phyloP scores from a whole-genome alignment of 495 filamentous ascomycete genomes.

The Podospora pseudocomata region DNA sequence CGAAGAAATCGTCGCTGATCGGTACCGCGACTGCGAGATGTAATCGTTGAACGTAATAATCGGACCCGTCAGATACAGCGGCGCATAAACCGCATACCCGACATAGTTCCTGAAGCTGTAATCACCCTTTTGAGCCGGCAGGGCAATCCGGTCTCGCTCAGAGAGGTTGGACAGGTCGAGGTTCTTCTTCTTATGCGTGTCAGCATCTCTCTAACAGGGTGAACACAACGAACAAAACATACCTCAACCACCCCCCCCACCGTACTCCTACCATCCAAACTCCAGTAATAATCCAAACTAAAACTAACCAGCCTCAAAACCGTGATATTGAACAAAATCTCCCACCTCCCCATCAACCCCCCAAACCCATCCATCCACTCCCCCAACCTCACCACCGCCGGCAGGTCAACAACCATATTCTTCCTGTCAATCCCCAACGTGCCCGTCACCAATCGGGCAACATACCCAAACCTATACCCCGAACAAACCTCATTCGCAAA shows the following conservation, averaged over 20 bases:
- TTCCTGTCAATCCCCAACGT: constrained; percentile 30
- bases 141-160: constrained; percentile 77
- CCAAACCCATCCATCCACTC: constrained; percentile 68
- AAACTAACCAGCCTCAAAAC: constrained; percentile 89
- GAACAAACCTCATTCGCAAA: constrained; percentile 84
- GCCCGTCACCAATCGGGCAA: constrained; percentile 53
- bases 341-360: constrained; percentile 83
- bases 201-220: constrained; percentile 39
- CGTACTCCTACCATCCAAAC: constrained; percentile 55
- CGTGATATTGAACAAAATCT: constrained; percentile 96
- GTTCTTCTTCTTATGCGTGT: constrained; percentile 93
- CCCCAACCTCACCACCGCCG: constrained; percentile 54
- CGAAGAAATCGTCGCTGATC: constrained; percentile 60
- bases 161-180: constrained; percentile 80
- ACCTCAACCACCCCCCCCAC: neutral
- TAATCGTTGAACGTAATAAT: constrained; percentile 99
- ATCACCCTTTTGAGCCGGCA: constrained; percentile 64
- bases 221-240: neutral
- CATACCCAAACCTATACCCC: constrained; percentile 67
- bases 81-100: constrained; percentile 85
- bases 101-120: constrained; percentile 82
- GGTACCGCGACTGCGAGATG: constrained; percentile 75
- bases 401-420: constrained; percentile 31
- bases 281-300: constrained; percentile 97
- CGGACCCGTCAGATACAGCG: constrained; percentile 87